Evolutionary conservation across 1,284 basidiomycete genomes (phyloP).

Genomic region (Cutaneotrichosporon cavernicola): DNA sequence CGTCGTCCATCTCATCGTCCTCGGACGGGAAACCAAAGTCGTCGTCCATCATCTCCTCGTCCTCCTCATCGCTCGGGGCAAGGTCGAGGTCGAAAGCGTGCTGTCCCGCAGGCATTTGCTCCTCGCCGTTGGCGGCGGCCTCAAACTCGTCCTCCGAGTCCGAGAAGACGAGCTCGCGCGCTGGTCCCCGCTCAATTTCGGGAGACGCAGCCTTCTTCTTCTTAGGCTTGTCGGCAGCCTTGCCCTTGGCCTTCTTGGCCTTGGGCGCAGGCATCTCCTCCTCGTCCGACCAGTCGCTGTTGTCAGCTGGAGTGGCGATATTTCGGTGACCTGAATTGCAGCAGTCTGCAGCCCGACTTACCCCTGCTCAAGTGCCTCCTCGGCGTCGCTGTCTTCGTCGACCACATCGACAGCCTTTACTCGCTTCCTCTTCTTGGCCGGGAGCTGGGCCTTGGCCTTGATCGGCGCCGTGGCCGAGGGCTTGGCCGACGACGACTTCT

Average conservation of each 20-base stretch:
- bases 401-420: constrained; percentile 43
- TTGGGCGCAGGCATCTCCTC: constrained; percentile 54
- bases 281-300: constrained; percentile 52
- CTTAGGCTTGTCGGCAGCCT: constrained; percentile 39
- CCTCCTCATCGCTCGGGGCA: constrained; percentile 42
- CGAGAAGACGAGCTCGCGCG: constrained; percentile 64
- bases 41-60: constrained; percentile 56
- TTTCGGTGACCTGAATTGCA: too few relatives aligned
- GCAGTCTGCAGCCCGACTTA: constrained; percentile 22
- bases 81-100: constrained; percentile 53
- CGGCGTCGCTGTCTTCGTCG: constrained; percentile 47
- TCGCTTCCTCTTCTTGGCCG: constrained; percentile 30
- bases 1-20: constrained; percentile 56
- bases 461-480: constrained; percentile 31
- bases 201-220: constrained; percentile 45
- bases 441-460: constrained; percentile 14
- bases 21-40: constrained; percentile 47
- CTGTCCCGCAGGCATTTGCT: constrained; percentile 46
- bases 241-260: constrained; percentile 55
- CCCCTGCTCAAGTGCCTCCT: constrained; percentile 48
- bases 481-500: constrained; percentile 36
- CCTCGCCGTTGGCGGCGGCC: constrained; percentile 45
- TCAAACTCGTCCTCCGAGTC: constrained; percentile 62
- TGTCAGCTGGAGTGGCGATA: constrained; percentile 1
- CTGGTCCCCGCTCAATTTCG: constrained; percentile 46